A percentile compares a stretch with the other conserved stretches of the same genome.
Evolutionary conservation across 371 early-diverging fungal genomes (phyloP).

Genomic region (Mucor plumbeus): DNA sequence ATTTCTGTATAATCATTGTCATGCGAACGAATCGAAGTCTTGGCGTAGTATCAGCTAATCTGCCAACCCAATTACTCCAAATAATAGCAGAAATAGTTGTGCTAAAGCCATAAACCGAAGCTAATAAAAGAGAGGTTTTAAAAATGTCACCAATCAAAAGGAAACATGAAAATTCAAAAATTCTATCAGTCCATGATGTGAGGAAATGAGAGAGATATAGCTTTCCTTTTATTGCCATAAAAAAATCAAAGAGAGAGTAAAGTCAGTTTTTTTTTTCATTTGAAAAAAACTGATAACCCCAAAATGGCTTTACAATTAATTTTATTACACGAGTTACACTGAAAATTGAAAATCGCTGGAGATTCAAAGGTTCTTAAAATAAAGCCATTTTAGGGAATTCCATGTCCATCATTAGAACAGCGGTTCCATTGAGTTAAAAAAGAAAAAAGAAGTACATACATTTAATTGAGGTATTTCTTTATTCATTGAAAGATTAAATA

Average conservation of each 20-base stretch:
- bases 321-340: neutral
- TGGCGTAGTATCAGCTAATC: neutral
- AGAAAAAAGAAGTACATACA: neutral
- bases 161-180: conserved; percentile 8
- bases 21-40: conserved; percentile 3
- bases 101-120: conserved; percentile 6
- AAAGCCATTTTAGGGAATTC: too few relatives aligned
- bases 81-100: conserved; percentile 11
- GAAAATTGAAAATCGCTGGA: neutral
- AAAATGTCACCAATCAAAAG: conserved; percentile 1
- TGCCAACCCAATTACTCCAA: conserved; percentile 1
- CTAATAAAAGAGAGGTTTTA: neutral
- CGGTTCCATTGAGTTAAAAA: too few relatives aligned
- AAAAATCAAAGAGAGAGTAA: neutral
- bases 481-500: neutral
- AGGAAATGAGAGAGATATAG: conserved; percentile 2
- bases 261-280: too few relatives aligned
- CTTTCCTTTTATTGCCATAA: neutral
- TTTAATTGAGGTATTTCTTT: neutral
- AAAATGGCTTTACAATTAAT: too few relatives aligned
- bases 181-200: conserved; percentile 11
- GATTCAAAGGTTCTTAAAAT: neutral
- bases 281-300: too few relatives aligned
- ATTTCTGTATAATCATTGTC: conserved; percentile 7
- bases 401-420: too few relatives aligned